Conservation (phyloP, 768 basidiomycete species). For the Boletus sp. region DNA sequence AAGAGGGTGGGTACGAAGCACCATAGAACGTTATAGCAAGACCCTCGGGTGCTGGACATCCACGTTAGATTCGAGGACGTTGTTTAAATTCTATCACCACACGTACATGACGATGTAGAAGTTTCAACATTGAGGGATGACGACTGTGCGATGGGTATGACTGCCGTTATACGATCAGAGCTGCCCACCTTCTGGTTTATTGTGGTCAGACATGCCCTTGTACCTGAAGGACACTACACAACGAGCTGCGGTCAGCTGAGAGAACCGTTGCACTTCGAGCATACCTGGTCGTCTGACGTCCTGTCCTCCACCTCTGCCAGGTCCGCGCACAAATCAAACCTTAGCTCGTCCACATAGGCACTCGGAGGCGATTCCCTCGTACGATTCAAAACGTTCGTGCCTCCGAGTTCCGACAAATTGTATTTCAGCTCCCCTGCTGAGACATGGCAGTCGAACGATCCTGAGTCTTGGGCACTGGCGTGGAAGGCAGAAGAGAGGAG, state of each 20-base stretch:
- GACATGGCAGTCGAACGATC: slow-evolving; percentile 52
- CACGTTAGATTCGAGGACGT: slow-evolving; percentile 5
- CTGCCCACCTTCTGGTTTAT: slow-evolving; percentile 55
- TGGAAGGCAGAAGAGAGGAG: slow-evolving; percentile 23
- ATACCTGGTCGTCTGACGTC: slow-evolving; percentile 64
- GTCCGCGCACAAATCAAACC: slow-evolving; percentile 67
- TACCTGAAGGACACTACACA: slow-evolving; percentile 61
- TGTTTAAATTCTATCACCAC: background rate
- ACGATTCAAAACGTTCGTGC: slow-evolving; percentile 47
- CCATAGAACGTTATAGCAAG: slow-evolving; percentile 59
- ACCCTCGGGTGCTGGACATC: slow-evolving; percentile 46
- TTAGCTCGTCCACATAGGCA: slow-evolving; percentile 52
- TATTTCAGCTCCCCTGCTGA: slow-evolving; percentile 44
- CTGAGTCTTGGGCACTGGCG: slow-evolving; percentile 36
- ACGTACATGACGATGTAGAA: slow-evolving; percentile 38
- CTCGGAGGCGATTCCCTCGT: slow-evolving; percentile 63
- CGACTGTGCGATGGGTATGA: slow-evolving; percentile 67
- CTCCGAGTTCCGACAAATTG: slow-evolving; percentile 56
- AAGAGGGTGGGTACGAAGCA: slow-evolving; percentile 52
- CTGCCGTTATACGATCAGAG: slow-evolving; percentile 60
- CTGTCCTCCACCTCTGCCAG: slow-evolving; percentile 46
- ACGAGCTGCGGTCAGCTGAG: slow-evolving; percentile 5
- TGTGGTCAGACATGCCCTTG: slow-evolving; percentile 71
- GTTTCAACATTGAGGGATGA: slow-evolving; percentile 28
- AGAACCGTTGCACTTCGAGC: slow-evolving; percentile 17